phyloP scores from a whole-genome alignment of 192 early-diverging fungal species.

The Backusella parvicylindrica region DNA sequence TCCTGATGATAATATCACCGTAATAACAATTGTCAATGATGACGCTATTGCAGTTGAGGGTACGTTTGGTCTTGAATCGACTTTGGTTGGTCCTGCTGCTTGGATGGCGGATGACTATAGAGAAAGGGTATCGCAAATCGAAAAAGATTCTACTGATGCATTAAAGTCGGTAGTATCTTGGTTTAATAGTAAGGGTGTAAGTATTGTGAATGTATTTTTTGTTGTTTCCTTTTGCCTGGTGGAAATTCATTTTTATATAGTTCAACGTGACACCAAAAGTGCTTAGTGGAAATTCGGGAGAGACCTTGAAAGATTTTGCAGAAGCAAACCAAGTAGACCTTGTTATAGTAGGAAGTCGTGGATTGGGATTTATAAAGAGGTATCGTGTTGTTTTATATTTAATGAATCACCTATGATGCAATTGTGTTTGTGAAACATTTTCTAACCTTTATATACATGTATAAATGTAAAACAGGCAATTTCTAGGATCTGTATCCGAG shows the following conservation, averaged over 20 bases:
- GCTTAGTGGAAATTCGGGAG: constrained; percentile 12
- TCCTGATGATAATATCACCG: constrained; percentile 10
- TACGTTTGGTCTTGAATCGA: constrained; percentile 6
- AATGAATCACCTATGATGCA: background rate
- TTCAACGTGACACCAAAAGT: constrained; percentile 7
- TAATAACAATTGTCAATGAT: constrained; percentile 19
- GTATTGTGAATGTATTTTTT: background rate
- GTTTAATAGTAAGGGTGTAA: constrained; percentile 20
- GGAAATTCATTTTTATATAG: background rate
- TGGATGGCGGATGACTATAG: constrained; percentile 17
- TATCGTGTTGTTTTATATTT: background rate
- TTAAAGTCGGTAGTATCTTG: constrained; percentile 10
- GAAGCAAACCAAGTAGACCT: constrained; percentile 11
- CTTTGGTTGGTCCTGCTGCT: constrained; percentile 7
- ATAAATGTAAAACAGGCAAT: constrained; percentile 4
- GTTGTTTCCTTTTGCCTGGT: background rate
- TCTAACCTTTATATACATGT: background rate
- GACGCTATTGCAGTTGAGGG: constrained; percentile 23
- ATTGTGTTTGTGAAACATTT: background rate
- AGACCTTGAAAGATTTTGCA: constrained; percentile 12
- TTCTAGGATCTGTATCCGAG: constrained; percentile 23
- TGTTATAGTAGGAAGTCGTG: constrained; percentile 22
- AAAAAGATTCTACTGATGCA: constrained; percentile 16
- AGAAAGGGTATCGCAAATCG: constrained; percentile 15
- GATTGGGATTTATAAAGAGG: constrained; percentile 25